Conservation (phyloP, 306 rosid genomes). For the Lupinus albus region DNA sequence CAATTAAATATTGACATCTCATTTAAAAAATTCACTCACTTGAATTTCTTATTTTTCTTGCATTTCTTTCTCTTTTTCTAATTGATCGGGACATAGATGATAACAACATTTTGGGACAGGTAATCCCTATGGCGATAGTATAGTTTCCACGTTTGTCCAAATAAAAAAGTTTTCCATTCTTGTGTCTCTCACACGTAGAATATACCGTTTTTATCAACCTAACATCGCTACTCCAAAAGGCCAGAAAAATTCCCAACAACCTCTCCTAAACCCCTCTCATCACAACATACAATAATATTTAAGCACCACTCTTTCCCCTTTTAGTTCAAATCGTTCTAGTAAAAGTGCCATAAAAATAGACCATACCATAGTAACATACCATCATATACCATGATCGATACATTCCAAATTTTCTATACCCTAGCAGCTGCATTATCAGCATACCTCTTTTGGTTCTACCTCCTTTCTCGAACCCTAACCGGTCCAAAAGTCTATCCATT, state of each 20-base stretch:
- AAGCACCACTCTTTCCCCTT: slow-evolving; percentile 9
- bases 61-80: no score
- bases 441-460: slow-evolving; percentile 70
- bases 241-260: slow-evolving; percentile 64
- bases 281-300: slow-evolving; percentile 38
- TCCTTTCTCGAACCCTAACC: slow-evolving; percentile 56
- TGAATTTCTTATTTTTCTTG: no score
- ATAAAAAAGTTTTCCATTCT: neutral
- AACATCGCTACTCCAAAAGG: slow-evolving; percentile 33
- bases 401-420: slow-evolving; percentile 46
- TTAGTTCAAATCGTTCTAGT: neutral
- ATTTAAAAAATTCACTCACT: no score
- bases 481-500: slow-evolving; percentile 79
- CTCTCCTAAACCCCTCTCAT: slow-evolving; percentile 49
- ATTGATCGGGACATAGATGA: no score
- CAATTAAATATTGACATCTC: no score
- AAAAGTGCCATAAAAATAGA: neutral
- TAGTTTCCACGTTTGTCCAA: no score
- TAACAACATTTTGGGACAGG: no score
- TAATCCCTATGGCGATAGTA: no score
- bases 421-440: slow-evolving; percentile 39
- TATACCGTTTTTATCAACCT: slow-evolving; percentile 42
- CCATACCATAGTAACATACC: neutral
- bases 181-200: neutral
- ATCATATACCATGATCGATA: slow-evolving; percentile 31